Conservation (phyloP, 305 asterid genomes). For the Fraxinus paxiana region DNA sequence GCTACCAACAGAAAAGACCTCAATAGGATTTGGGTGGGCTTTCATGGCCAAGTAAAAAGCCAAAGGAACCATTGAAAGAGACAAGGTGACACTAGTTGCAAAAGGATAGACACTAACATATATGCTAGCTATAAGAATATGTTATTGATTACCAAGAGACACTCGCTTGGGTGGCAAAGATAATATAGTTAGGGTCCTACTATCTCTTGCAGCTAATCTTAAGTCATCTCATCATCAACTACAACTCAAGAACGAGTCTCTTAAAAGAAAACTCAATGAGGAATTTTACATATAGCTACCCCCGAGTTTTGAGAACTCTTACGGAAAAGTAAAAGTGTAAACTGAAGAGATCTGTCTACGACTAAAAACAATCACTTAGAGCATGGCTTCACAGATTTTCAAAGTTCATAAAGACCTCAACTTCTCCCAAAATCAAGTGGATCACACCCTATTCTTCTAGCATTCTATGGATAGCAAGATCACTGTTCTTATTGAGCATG, state of each 20-base stretch:
- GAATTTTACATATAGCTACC: not conserved
- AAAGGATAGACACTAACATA: not conserved
- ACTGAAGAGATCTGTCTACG: not conserved
- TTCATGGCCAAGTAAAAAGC: not conserved
- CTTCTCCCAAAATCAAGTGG: not conserved
- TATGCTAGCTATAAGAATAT: not conserved
- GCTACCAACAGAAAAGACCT: not conserved
- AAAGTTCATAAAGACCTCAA: not conserved
- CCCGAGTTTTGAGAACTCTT: not conserved
- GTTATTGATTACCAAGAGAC: not conserved
- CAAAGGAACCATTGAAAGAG: not conserved
- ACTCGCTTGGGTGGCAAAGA: not conserved
- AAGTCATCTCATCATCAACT: not conserved
- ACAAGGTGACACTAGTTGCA: not conserved
- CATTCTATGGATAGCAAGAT: not conserved
- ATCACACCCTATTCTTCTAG: not conserved
- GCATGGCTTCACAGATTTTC: not conserved
- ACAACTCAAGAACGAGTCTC: not conserved
- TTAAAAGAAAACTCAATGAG: not conserved
- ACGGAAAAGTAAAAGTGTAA: not conserved
- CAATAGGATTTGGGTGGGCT: not conserved
- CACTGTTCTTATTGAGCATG: not conserved
- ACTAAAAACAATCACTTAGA: not conserved
- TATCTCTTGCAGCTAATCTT: not conserved
- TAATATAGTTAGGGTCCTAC: not conserved